Conservation (phyloP, 2,329 filamentous ascomycete genomes). For the Cryphonectria carpinicola region DNA sequence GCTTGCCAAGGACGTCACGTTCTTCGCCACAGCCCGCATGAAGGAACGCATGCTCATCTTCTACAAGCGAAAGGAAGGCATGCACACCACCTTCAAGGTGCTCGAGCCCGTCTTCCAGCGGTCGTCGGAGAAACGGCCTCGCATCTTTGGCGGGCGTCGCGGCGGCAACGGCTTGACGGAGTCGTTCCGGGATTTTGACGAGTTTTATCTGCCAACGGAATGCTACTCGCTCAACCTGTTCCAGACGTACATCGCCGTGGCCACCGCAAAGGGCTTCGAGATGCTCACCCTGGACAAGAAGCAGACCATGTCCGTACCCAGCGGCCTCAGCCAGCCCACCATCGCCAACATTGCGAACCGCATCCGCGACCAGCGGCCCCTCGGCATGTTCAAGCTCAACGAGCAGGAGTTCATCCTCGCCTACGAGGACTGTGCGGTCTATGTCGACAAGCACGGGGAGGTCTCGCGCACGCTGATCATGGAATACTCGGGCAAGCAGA, state of each 20-base stretch:
- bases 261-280: conserved; percentile 90
- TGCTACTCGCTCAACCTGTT: conserved; percentile 96
- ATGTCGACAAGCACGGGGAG: conserved; percentile 97
- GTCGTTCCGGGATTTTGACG: conserved; percentile 97
- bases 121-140: conserved; percentile 79
- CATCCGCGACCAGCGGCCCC: conserved; percentile 79
- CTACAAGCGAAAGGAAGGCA: conserved; percentile 93
- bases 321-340: conserved; percentile 74
- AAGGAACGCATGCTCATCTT: conserved; percentile 94
- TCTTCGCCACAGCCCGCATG: conserved; percentile 95
- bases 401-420: conserved; percentile 91
- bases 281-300: conserved; percentile 98
- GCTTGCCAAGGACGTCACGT: conserved; percentile 89
- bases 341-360: conserved; percentile 85
- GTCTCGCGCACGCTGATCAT: conserved; percentile 93
- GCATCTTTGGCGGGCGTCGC: conserved; percentile 64
- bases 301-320: conserved; percentile 86
- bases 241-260: conserved; percentile 89
- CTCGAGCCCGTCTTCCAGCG: conserved; percentile 96
- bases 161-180: conserved; percentile 76
- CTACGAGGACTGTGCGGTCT: conserved; percentile 95
- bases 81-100: conserved; percentile 95
- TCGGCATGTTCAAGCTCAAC: conserved; percentile 95
- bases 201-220: conserved; percentile 96
- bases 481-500: conserved; percentile 93